Evolutionary conservation across 2,329 filamentous ascomycete species (phyloP).

Genomic region (Trichoderma afroharzianum): DNA sequence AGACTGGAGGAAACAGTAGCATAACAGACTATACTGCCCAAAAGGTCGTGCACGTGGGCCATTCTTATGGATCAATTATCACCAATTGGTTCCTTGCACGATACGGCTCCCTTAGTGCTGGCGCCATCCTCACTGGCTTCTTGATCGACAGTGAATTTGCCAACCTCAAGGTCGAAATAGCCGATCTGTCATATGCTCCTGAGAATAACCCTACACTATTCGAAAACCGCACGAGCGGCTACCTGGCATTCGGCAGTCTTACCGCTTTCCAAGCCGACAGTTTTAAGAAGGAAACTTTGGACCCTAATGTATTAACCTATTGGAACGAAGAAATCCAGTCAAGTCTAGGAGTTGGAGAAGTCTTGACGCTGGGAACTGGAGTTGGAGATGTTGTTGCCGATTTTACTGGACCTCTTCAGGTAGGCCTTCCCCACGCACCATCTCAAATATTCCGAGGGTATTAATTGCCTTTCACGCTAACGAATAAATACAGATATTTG

Average conservation of each 20-base stretch:
- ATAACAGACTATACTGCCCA: background rate
- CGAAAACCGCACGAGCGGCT: background rate
- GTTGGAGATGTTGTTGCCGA: background rate
- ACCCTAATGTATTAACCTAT: background rate
- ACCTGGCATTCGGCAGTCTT: background rate
- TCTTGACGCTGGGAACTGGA: background rate
- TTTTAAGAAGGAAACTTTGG: background rate
- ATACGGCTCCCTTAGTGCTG: background rate
- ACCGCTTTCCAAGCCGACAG: background rate
- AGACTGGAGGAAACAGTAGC: no score
- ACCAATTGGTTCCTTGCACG: background rate
- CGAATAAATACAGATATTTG: background rate
- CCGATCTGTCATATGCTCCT: background rate
- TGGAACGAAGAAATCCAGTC: background rate
- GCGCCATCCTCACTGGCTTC: background rate
- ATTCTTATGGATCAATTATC: background rate
- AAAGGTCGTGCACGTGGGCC: background rate
- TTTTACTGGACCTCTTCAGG: background rate
- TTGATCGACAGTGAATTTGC: background rate
- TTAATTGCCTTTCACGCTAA: background rate
- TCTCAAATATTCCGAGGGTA: background rate
- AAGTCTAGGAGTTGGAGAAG: background rate
- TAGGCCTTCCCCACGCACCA: background rate
- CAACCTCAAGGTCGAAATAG: background rate
- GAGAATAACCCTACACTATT: background rate